Percentiles rank a stretch among this genome's conserved stretches.
Conservation (phyloP, 495 filamentous ascomycete species). For the Pyrenopolyporus hunteri region DNA sequence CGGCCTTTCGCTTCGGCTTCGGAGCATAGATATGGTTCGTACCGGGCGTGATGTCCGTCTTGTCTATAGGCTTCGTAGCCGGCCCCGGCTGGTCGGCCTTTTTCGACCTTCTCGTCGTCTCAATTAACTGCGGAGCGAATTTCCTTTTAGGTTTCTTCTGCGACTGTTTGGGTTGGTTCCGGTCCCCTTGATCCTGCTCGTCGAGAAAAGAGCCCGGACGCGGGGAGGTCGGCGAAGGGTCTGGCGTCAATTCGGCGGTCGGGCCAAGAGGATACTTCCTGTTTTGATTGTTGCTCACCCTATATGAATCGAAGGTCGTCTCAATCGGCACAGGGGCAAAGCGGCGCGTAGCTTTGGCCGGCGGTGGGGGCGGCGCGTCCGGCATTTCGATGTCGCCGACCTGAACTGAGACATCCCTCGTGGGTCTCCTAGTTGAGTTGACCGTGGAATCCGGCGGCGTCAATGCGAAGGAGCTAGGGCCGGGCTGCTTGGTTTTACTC, state of each 20-base stretch:
- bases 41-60: conserved; percentile 64
- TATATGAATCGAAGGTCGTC: conserved; percentile 61
- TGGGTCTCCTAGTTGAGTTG: conserved; percentile 32
- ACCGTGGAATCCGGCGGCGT: conserved; percentile 32
- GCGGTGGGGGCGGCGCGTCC: conserved; percentile 20
- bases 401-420: conserved; percentile 38
- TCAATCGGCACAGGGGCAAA: conserved; percentile 67
- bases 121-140: conserved; percentile 70
- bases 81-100: conserved; percentile 58
- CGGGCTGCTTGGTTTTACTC: conserved; percentile 14
- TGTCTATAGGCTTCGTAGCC: conserved; percentile 58
- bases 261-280: conserved; percentile 40
- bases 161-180: conserved; percentile 6
- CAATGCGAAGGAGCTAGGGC: conserved; percentile 1
- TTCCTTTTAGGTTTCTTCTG: conserved; percentile 48
- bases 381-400: conserved; percentile 33
- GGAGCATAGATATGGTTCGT: conserved; percentile 62
- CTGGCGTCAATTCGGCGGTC: conserved; percentile 56
- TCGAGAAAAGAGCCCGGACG: conserved; percentile 37
- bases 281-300: conserved; percentile 42
- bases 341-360: conserved; percentile 43
- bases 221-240: conserved; percentile 53
- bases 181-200: conserved; percentile 21
- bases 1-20: conserved; percentile 47
- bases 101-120: conserved; percentile 66